Conservation (phyloP, 2,329 filamentous ascomycete genomes). For the Xylaria sp. region DNA sequence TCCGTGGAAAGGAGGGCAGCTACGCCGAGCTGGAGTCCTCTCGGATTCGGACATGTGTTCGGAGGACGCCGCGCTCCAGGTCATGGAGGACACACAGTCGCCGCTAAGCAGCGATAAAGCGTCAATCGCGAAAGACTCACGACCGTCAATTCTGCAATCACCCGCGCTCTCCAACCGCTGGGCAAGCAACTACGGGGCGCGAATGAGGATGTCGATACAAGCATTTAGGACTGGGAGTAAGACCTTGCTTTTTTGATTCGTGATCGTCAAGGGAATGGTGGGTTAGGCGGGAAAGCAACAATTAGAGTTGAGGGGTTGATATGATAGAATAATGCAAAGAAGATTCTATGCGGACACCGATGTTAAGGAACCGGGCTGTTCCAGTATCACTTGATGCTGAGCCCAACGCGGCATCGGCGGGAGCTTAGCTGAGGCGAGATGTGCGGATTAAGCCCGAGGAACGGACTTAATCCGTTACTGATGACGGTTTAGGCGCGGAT, state of each 20-base stretch:
- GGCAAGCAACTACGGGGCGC: constrained; percentile 22
- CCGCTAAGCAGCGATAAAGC: neutral
- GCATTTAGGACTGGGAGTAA: neutral
- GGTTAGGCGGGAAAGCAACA: neutral
- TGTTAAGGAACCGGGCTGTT: constrained; percentile 35
- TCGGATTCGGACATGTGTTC: no score
- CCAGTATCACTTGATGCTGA: constrained; percentile 41
- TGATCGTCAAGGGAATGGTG: neutral
- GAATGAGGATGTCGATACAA: neutral
- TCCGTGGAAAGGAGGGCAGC: no score
- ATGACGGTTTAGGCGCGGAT: neutral
- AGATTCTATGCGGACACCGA: constrained; percentile 34
- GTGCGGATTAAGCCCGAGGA: constrained; percentile 38
- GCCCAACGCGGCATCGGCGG: constrained; percentile 33
- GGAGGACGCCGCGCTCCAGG: no score
- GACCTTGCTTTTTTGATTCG: neutral
- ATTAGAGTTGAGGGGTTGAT: neutral
- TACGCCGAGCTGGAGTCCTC: no score
- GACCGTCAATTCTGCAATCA: constrained; percentile 32
- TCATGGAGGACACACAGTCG: no score
- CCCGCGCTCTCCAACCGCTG: constrained; percentile 31
- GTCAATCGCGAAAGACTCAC: no score
- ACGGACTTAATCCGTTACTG: neutral
- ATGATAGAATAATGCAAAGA: neutral
- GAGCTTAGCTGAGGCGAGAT: constrained; percentile 21